Percentiles rank a stretch among this genome's conserved stretches.
phyloP scores from a whole-genome alignment of 805 yeast genomes.

The Wickerhamomyces queroliae region DNA sequence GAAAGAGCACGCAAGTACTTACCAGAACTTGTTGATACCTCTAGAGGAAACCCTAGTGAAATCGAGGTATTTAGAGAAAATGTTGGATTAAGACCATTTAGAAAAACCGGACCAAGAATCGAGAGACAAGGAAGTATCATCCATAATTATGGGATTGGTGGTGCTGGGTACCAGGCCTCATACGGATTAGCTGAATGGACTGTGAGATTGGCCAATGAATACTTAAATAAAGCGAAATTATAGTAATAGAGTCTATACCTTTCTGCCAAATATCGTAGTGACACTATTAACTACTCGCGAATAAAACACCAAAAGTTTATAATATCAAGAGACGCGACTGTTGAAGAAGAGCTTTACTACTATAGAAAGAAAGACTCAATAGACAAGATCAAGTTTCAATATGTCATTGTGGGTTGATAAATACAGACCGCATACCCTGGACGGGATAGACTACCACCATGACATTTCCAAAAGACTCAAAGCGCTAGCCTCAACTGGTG shows the following conservation, averaged over 20 bases:
- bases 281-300: not conserved
- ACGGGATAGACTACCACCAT: slow-evolving; percentile 59
- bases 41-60: slow-evolving; percentile 25
- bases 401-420: slow-evolving; percentile 98
- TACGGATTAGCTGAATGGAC: slow-evolving; percentile 54
- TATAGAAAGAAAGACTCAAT: not conserved
- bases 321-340: too few relatives aligned
- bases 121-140: slow-evolving; percentile 39
- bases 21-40: slow-evolving; percentile 26
- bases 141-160: slow-evolving; percentile 70
- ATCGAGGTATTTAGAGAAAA: slow-evolving; percentile 44
- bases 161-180: slow-evolving; percentile 73
- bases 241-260: too few relatives aligned
- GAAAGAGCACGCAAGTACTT: slow-evolving; percentile 20
- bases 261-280: not conserved
- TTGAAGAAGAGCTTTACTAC: not conserved
- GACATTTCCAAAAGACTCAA: slow-evolving; percentile 57
- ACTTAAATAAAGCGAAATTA: slow-evolving; percentile 18
- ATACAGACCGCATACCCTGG: slow-evolving; percentile 71
- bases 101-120: slow-evolving; percentile 54
- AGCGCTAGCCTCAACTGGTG: slow-evolving; percentile 65
- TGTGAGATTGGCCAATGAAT: slow-evolving; percentile 27
- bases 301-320: too few relatives aligned
- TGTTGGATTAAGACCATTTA: slow-evolving; percentile 65
- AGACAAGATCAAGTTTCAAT: not conserved